These are phyloP conservation scores for Calcarisporium arbuscula DNA, from an alignment of 2,329 filamentous ascomycete species.

Conservation along the genomic window DNA sequence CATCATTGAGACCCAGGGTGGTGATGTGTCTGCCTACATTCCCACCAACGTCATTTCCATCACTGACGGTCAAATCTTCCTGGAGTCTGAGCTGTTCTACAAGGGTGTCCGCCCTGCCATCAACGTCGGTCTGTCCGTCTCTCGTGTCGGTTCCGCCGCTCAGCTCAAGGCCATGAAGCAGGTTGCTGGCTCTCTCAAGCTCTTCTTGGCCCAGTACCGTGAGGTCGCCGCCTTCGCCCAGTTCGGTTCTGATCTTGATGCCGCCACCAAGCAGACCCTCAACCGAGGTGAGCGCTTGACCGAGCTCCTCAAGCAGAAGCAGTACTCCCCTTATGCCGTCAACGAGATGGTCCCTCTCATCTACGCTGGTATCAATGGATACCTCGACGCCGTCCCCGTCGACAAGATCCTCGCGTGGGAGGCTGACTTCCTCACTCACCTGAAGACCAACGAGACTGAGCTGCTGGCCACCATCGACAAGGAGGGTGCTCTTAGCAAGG, in stretches of 20 bases:
- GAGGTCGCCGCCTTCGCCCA: conserved; percentile 99
- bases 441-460: conserved; percentile 84
- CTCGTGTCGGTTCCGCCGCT: conserved; percentile 98
- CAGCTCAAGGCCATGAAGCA: conserved; percentile 99
- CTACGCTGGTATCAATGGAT: conserved; percentile 98
- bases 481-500: conserved; percentile 95
- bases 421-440: conserved; percentile 84
- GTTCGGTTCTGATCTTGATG: conserved; percentile 99
- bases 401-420: conserved; percentile 91
- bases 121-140: conserved; percentile 99
- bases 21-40: conserved; percentile 99
- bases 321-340: conserved; percentile 97
- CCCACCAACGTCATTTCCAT: conserved; percentile 99
- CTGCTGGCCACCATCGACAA: conserved; percentile 83
- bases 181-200: conserved; percentile 98
- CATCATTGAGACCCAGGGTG: conserved; percentile 98
- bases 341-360: conserved; percentile 99
- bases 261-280: conserved; percentile 97
- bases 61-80: conserved; percentile 99
- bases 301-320: conserved; percentile 99
- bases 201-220: conserved; percentile 99
- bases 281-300: conserved; percentile 97
- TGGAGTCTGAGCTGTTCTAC: conserved; percentile 99
- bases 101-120: conserved; percentile 99
- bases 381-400: conserved; percentile 84